phyloP scores from a whole-genome alignment of 139 green algal genomes.

The Tetradesmus obliquus region DNA sequence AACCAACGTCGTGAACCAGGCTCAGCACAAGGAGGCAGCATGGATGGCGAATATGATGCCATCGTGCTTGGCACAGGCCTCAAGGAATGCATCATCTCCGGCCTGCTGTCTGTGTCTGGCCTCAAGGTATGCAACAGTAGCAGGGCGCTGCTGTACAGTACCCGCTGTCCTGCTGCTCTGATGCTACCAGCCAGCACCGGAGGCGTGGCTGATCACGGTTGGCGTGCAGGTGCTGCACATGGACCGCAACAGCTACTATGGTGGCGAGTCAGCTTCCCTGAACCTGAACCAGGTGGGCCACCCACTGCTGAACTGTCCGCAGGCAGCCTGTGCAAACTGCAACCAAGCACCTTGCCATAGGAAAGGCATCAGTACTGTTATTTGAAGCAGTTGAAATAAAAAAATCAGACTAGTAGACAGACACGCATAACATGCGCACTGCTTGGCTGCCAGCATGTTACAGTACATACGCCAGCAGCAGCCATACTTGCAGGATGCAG shows the following conservation, averaged over 20 bases:
- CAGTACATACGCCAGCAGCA: not conserved
- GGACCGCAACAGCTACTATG: slow-evolving; percentile 99
- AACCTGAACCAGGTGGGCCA: slow-evolving; percentile 91
- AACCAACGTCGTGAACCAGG: not conserved
- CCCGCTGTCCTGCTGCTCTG: not conserved
- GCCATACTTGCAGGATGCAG: too few relatives aligned
- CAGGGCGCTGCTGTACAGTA: not conserved
- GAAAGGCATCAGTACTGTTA: not conserved
- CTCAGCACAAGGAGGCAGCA: slow-evolving; percentile 48
- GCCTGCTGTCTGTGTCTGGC: slow-evolving; percentile 94
- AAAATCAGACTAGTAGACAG: too few relatives aligned
- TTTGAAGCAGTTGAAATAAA: too few relatives aligned
- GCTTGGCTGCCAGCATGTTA: not conserved
- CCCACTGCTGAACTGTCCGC: not conserved
- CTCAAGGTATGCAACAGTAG: slow-evolving; percentile 80
- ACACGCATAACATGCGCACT: not conserved
- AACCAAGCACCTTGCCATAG: too few relatives aligned
- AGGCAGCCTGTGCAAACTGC: not conserved
- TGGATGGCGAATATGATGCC: slow-evolving; percentile 97
- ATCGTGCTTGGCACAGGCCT: slow-evolving; percentile 98
- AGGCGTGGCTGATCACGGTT: not conserved
- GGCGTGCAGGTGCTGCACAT: slow-evolving; percentile 94
- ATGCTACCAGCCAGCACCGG: not conserved
- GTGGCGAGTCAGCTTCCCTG: slow-evolving; percentile 94
- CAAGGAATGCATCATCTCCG: slow-evolving; percentile 99